Base-by-base conservation (phyloP, 2,329 filamentous ascomycete genomes). In the Colletotrichum abscissum region DNA sequence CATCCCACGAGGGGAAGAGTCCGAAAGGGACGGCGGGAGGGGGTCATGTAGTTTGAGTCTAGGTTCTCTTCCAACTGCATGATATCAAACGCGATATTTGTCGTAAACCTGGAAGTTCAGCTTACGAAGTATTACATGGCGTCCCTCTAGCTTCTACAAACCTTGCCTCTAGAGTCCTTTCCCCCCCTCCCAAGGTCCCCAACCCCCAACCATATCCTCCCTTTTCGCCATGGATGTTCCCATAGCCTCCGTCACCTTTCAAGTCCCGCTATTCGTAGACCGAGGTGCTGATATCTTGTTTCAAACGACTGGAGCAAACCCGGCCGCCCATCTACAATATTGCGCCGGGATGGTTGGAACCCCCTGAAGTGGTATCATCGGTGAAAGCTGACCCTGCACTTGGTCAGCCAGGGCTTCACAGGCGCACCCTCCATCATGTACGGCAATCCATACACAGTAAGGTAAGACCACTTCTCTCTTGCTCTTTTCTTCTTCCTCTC, bases 361-460 rank as follows among this genome's bases (percentile, higher is more conserved):
- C 38, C 38, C 38, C 38, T 42, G 14, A 42, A 3, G 38, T 42
- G 38, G 38, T 42, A 16, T 42, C 38, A 24, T 33, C 26, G 60
- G 26, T 35, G 38, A 16, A n/a, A 52, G 38, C 26, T 33, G 42
- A 33, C 26, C 59, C 59, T 63, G 42, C 42, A 63, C 60, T 63
- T 55, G 46, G 46, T n/a, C 62, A 55, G 49, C 49, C 46, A 35
- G 38, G 38, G 38, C 38, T 19, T 42, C 38, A 2, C 38, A 55
- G 62, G 16, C 11, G 22, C 62, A 55, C 30, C 30, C 28, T n/a
- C 33, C 62, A 33, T 38, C 62, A 64, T 64, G 62, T 64, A 55
- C 3, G 49, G 12, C 22, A 55, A 11, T 22, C 62, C 30, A 9
- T 55, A 38, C 22, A 12, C 22, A 55, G 62, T 28, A 64, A 38